phyloP scores from a whole-genome alignment of 2,329 filamentous ascomycete genomes.

The Lecanosticta acicola region DNA sequence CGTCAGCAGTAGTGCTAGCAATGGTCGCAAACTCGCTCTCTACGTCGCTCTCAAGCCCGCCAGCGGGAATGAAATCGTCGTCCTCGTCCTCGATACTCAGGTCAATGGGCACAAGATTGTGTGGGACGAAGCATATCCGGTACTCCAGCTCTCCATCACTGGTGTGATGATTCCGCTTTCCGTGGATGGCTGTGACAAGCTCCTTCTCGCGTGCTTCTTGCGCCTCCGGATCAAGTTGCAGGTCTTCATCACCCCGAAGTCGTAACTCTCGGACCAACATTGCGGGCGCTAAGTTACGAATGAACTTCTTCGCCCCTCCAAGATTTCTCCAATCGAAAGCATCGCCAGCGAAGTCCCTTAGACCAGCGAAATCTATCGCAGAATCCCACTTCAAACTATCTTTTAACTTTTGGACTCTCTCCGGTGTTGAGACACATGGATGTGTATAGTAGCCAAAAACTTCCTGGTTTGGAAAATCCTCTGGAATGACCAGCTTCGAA shows the following conservation, averaged over 20 bases:
- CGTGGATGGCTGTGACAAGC: slow-evolving; percentile 62
- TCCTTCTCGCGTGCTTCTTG: slow-evolving; percentile 45
- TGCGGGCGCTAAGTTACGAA: slow-evolving; percentile 71
- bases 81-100: slow-evolving; percentile 69
- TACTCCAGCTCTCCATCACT: slow-evolving; percentile 73
- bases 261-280: slow-evolving; percentile 59
- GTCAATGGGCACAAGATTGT: slow-evolving; percentile 71
- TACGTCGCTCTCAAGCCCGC: slow-evolving; percentile 31
- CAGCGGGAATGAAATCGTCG: slow-evolving; percentile 35
- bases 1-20: slow-evolving; percentile 15
- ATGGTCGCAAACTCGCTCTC: slow-evolving; percentile 25
- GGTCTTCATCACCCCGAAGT: slow-evolving; percentile 28
- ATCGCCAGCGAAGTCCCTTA: slow-evolving; percentile 70
- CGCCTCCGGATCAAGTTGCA: slow-evolving; percentile 30
- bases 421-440: slow-evolving; percentile 66
- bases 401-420: slow-evolving; percentile 52
- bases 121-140: slow-evolving; percentile 70
- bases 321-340: slow-evolving; percentile 82
- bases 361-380: slow-evolving; percentile 57
- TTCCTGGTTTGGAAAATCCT: slow-evolving; percentile 72
- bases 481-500: slow-evolving; percentile 67
- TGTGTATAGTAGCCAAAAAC: slow-evolving; percentile 83
- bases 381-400: slow-evolving; percentile 55
- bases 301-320: slow-evolving; percentile 75
- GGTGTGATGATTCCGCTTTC: slow-evolving; percentile 61